These are phyloP conservation scores for Cercophora newfieldiana DNA, from an alignment of 495 filamentous ascomycete genomes.

Conservation along the genomic window DNA sequence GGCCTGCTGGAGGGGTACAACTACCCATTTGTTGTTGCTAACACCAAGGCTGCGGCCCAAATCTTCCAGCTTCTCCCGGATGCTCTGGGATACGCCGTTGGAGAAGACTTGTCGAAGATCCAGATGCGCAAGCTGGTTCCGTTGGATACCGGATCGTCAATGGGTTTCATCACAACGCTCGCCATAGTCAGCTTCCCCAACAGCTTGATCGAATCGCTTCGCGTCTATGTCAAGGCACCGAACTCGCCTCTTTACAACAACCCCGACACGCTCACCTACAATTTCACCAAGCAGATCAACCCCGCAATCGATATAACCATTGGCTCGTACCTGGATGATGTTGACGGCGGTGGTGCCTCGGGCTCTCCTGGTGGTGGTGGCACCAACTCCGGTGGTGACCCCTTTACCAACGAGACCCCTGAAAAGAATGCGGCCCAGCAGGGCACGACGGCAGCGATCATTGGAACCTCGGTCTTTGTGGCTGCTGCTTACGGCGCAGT, in stretches of 20 bases:
- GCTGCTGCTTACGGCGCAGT: conserved; percentile 94
- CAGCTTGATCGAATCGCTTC: conserved; percentile 61
- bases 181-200: conserved; percentile 73
- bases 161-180: conserved; percentile 82
- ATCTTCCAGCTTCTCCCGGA: conserved; percentile 80
- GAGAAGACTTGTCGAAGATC: conserved; percentile 51
- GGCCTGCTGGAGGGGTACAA: conserved; percentile 80
- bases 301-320: conserved; percentile 76
- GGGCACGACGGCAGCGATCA: conserved; percentile 82
- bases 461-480: conserved; percentile 71
- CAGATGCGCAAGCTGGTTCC: conserved; percentile 73
- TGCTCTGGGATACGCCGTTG: conserved; percentile 69
- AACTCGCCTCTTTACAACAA: conserved; percentile 73
- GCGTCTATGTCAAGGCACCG: conserved; percentile 65
- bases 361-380: conserved; percentile 25
- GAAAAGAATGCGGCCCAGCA: conserved; percentile 55
- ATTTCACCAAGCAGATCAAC: conserved; percentile 80
- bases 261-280: conserved; percentile 55
- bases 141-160: conserved; percentile 65
- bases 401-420: conserved; percentile 38
- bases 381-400: conserved; percentile 34
- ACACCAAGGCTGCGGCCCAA: conserved; percentile 71
- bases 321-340: conserved; percentile 48
- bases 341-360: conserved; percentile 28
- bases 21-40: conserved; percentile 75